Base-by-base conservation (phyloP, 495 filamentous ascomycete genomes). In the Oidiodendron maius region DNA sequence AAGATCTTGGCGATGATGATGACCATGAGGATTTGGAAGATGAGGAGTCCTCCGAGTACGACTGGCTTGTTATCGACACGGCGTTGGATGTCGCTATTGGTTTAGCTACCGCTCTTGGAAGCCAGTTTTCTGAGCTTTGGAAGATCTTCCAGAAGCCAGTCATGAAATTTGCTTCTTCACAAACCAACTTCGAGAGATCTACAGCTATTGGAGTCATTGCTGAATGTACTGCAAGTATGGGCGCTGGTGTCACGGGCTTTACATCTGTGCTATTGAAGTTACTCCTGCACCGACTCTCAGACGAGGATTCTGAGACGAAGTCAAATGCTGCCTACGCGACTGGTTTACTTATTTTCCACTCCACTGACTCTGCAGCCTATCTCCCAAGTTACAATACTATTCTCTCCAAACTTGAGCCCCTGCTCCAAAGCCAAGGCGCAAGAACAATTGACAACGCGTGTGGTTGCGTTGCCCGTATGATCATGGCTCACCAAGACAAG, bases 1-100 rank as follows among this genome's bases (percentile, higher is more conserved):
- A 90, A 55, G 93, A 96, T 62, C 79, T 90, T 32, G 87, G 78
- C 16, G 83, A 85, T 43, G 89, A 89, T 40, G 82, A 83, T 34
- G 84, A 89, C 53, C 72, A 81, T 26, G 68, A 80, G 30, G 79
- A 79, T 43, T 8, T 51, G 2, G 73, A 80, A 21, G 70, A 82
- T 22, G 84, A 91, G 26, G 89, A 93, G 60, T 85, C 83, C 15
- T 91, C 93, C 15, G 93, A 98, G 71, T 96, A 91, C 61, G 93
- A 97, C 69, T 97, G 93, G 93, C 78, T 95, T 21, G 82, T 94
- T 37, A 85, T 98, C 41, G 93, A 98, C 67, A 96, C 88, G 15
- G 89, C 87, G 12, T 75, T 97, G 51, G 93, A 98, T 52, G 87
- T 91, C 28, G 72, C 95, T 24, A 85, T 87, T 32, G 87, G 85